Percentiles rank a stretch among this genome's conserved stretches.
phyloP scores from a whole-genome alignment of 179 eudicot species.

The Beta corolliflora region DNA sequence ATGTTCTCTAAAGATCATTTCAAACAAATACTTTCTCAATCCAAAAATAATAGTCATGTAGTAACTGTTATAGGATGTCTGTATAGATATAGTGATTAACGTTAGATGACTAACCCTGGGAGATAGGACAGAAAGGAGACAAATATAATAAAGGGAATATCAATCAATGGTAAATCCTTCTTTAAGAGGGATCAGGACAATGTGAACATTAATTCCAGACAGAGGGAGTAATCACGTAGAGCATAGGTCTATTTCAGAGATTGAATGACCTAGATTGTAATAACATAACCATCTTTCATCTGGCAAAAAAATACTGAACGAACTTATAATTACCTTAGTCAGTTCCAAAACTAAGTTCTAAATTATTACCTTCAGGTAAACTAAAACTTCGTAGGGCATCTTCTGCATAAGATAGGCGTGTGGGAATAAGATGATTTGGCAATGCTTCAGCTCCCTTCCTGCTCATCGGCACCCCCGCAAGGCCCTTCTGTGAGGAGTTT shows the following conservation, averaged over 20 bases:
- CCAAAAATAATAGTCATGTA: no score
- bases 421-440: conserved; percentile 55
- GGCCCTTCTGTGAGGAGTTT: conserved; percentile 45
- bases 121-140: not conserved
- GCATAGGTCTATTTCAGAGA: not conserved
- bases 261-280: not conserved
- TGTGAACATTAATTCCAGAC: no score
- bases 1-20: no score
- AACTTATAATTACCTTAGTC: not conserved
- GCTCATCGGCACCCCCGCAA: conserved; percentile 19
- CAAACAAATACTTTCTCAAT: no score
- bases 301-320: no score
- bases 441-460: conserved; percentile 41
- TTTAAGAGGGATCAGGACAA: not conserved
- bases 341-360: not conserved
- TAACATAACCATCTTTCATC: no score
- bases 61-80: no score
- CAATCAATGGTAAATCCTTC: not conserved
- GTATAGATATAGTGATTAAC: no score
- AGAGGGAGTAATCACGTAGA: no score
- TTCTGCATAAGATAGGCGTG: conserved; percentile 82
- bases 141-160: not conserved
- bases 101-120: no score
- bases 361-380: conserved; percentile 79
- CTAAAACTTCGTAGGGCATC: conserved; percentile 78